Percentiles rank a stretch among this genome's conserved stretches.
These are phyloP conservation scores for Quercus agrifolia DNA, from an alignment of 306 rosid genomes.

Conservation along the genomic window DNA sequence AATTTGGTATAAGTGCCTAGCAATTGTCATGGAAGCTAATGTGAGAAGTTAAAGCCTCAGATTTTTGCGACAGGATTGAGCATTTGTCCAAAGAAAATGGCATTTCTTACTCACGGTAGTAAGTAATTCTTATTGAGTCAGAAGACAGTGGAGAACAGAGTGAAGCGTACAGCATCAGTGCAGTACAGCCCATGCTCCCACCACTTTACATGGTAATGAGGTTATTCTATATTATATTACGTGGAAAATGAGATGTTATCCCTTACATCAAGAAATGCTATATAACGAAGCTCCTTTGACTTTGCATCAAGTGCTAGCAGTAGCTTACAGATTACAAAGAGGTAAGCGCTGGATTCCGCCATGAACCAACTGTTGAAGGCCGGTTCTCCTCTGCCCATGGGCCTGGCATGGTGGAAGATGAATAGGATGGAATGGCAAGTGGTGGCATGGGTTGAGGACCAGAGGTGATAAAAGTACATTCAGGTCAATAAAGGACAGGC, in stretches of 20 bases:
- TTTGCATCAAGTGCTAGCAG: neutral
- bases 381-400: neutral
- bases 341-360: neutral
- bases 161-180: neutral
- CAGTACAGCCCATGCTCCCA: neutral
- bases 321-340: neutral
- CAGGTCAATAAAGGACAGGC: neutral
- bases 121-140: neutral
- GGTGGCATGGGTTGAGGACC: too few relatives aligned
- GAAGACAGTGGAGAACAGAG: neutral
- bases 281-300: neutral
- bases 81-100: neutral
- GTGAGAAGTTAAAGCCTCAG: neutral
- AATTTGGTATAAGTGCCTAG: neutral
- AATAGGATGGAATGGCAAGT: neutral
- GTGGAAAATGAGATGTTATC: neutral
- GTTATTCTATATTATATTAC: neutral
- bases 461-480: neutral
- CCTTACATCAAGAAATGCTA: neutral
- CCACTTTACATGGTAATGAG: neutral
- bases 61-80: neutral
- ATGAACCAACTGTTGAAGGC: neutral
- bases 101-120: neutral
- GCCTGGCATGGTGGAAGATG: neutral
- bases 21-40: neutral